These are phyloP conservation scores for Prunus kanzakura DNA, from an alignment of 306 rosid genomes.

Conservation along the genomic window DNA sequence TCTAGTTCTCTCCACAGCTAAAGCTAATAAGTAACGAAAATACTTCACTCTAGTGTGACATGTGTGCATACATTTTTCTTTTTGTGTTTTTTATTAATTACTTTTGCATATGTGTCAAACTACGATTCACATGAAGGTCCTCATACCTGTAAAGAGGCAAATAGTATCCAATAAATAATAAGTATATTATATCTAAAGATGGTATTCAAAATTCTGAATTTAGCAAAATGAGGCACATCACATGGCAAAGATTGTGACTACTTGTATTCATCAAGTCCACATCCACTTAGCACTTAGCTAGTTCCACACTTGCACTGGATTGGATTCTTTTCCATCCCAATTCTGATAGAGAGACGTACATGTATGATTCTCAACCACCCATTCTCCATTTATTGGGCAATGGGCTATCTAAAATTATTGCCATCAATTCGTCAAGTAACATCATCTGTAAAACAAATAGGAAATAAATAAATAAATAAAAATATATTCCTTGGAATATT, in stretches of 20 bases:
- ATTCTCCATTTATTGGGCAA: conserved; percentile 16
- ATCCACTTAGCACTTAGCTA: conserved; percentile 4
- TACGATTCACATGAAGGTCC: no score
- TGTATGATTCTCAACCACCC: conserved; percentile 24
- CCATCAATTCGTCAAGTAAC: conserved; percentile 12
- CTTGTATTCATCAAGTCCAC: not conserved
- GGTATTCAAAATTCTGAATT: no score
- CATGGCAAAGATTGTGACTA: conserved; percentile 28
- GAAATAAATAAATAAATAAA: not conserved
- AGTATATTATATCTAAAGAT: no score
- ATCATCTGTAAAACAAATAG: not conserved
- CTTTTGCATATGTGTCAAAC: no score
- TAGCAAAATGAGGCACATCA: no score
- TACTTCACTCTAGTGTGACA: no score
- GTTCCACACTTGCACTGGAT: not conserved
- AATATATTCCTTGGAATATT: not conserved
- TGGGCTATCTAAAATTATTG: conserved; percentile 22
- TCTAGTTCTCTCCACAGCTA: no score
- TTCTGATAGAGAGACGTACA: conserved; percentile 19
- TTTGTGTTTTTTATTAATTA: no score
- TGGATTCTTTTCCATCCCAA: conserved; percentile 29
- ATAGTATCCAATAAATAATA: no score
- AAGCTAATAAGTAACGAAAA: no score
- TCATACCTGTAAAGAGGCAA: no score
- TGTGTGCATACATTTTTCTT: no score